phyloP scores from a whole-genome alignment of 345 rosid species.

The Leavenworthia alabamica region DNA sequence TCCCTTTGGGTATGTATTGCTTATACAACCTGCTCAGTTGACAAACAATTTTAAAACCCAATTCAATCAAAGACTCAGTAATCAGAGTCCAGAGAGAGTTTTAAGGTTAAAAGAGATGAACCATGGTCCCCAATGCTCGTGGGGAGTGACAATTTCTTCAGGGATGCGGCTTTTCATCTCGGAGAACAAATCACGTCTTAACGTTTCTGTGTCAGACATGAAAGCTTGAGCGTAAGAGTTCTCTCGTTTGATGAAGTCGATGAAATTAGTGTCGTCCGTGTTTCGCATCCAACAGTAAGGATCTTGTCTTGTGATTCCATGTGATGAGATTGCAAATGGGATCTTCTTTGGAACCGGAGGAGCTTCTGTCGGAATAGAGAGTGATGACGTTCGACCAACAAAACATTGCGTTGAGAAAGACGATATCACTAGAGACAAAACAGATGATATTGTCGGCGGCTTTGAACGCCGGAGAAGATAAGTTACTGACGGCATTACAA shows the following conservation, averaged over 20 bases:
- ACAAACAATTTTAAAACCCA: neutral
- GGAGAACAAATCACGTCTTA: conserved; percentile 41
- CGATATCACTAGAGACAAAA: conserved; percentile 17
- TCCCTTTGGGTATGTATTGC: conserved; percentile 73
- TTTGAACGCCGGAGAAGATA: conserved; percentile 31
- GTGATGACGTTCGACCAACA: conserved; percentile 21
- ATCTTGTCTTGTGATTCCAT: conserved; percentile 60
- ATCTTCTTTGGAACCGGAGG: conserved; percentile 59
- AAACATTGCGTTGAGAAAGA: conserved; percentile 39
- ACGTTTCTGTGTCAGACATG: conserved; percentile 62
- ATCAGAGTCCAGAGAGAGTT: neutral
- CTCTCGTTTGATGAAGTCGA: conserved; percentile 47
- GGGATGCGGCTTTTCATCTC: conserved; percentile 70
- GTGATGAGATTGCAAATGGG: conserved; percentile 48
- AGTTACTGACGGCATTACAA: conserved; percentile 16
- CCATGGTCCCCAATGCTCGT: conserved; percentile 91
- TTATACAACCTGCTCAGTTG: conserved; percentile 48
- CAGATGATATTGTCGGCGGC: conserved; percentile 21
- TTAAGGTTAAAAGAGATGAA: conserved; percentile 17
- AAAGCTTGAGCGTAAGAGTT: conserved; percentile 71
- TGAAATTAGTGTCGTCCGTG: conserved; percentile 46
- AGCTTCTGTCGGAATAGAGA: conserved; percentile 36
- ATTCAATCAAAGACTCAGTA: neutral
- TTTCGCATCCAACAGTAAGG: conserved; percentile 81
- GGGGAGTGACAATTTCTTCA: conserved; percentile 50